Conservation (phyloP, 306 rosid genomes). For the Cyclanthera cordifolia region DNA sequence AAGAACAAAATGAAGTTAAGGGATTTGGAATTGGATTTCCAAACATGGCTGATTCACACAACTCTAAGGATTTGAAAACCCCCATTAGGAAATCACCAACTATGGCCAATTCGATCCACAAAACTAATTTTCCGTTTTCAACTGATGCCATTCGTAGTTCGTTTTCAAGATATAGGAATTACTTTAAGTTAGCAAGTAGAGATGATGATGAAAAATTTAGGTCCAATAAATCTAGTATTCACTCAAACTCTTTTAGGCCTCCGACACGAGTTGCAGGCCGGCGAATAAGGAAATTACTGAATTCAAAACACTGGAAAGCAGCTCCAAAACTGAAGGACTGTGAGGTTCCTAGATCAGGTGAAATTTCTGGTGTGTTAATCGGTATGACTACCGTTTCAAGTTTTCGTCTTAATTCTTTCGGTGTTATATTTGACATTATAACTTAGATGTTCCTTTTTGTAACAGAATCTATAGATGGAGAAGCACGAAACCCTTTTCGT, state of each 20-base stretch:
- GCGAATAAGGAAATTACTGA: slow-evolving; percentile 57
- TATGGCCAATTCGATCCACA: slow-evolving; percentile 21
- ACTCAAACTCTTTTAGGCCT: slow-evolving; percentile 46
- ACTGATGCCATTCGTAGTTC: slow-evolving; percentile 24
- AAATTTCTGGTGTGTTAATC: slow-evolving; percentile 7
- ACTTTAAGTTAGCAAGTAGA: slow-evolving; percentile 54
- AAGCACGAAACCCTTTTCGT: slow-evolving; percentile 24
- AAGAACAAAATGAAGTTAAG: slow-evolving; percentile 18
- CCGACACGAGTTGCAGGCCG: slow-evolving; percentile 35
- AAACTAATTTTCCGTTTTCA: slow-evolving; percentile 20
- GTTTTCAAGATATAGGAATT: slow-evolving; percentile 47
- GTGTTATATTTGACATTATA: not conserved
- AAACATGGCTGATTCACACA: slow-evolving; percentile 29
- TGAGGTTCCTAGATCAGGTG: slow-evolving; percentile 58
- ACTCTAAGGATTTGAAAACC: slow-evolving; percentile 31
- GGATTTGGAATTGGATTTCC: slow-evolving; percentile 28
- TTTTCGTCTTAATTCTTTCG: not conserved
- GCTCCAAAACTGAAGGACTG: slow-evolving; percentile 77
- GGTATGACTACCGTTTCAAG: not conserved
- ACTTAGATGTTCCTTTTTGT: slow-evolving; percentile 1
- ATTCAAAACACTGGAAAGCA: slow-evolving; percentile 64
- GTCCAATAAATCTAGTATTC: slow-evolving; percentile 47
- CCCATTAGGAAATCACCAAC: slow-evolving; percentile 26
- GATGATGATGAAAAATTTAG: slow-evolving; percentile 86
- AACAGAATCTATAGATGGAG: slow-evolving; percentile 32